These are phyloP conservation scores for Clarkia xantiana DNA, from an alignment of 345 rosid species.

Conservation along the genomic window DNA sequence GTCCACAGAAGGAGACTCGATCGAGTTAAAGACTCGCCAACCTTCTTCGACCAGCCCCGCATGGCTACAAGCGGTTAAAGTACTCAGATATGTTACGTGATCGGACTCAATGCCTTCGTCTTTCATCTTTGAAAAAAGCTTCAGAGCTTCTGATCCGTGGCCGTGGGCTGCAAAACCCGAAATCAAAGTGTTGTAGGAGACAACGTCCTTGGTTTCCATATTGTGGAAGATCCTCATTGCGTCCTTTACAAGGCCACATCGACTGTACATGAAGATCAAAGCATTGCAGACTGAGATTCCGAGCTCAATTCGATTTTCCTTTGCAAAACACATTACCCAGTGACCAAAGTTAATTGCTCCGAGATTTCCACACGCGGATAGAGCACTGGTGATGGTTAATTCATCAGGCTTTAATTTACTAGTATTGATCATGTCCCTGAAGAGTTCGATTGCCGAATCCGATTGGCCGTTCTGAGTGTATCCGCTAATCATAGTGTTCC, in stretches of 20 bases:
- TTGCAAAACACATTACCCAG: conserved; percentile 16
- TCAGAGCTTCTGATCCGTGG: conserved; percentile 42
- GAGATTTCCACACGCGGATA: conserved; percentile 38
- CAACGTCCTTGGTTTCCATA: conserved; percentile 42
- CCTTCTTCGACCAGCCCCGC: conserved; percentile 63
- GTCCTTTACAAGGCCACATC: conserved; percentile 50
- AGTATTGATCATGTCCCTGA: conserved; percentile 17
- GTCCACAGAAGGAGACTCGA: conserved; percentile 57
- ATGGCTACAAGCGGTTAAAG: conserved; percentile 72
- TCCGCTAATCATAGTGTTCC: conserved; percentile 44
- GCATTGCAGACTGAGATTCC: conserved; percentile 16
- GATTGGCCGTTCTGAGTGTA: conserved; percentile 43
- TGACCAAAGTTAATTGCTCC: conserved; percentile 24
- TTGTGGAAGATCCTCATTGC: conserved; percentile 41
- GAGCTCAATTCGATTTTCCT: conserved; percentile 20
- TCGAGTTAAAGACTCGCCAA: conserved; percentile 32
- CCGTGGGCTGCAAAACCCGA: conserved; percentile 77
- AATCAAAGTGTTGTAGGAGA: conserved; percentile 76
- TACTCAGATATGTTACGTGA: conserved; percentile 42
- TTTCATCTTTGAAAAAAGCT: conserved; percentile 51
- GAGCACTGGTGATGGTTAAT: conserved; percentile 21
- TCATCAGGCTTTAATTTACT: conserved; percentile 20
- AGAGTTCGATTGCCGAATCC: conserved; percentile 17
- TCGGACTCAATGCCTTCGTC: conserved; percentile 52
- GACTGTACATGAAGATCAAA: conserved; percentile 61